phyloP scores from a whole-genome alignment of 768 basidiomycete genomes.

The Trametes meyenii region DNA sequence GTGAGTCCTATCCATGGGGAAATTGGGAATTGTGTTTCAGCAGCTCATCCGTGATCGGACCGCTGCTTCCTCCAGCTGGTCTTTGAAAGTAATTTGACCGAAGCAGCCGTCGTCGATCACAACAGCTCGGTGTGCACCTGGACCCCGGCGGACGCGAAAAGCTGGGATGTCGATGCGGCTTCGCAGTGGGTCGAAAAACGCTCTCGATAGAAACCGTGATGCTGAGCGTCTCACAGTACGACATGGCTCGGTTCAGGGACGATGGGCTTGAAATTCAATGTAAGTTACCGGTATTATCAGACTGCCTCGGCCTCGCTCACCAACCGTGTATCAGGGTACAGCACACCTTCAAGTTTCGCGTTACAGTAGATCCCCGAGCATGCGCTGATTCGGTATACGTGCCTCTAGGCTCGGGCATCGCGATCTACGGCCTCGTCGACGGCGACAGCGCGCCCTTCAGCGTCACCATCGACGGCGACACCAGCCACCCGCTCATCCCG shows the following conservation, averaged over 20 bases:
- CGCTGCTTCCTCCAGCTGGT: conserved; percentile 2
- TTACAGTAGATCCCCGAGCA: too few species aligned
- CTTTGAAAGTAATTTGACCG: neutral
- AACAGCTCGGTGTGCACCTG: conserved; percentile 2
- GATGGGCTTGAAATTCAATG: conserved; percentile 17
- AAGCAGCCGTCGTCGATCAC: neutral
- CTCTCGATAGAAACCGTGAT: neutral
- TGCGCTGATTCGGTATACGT: neutral
- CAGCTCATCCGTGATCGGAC: neutral
- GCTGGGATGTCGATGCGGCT: conserved; percentile 2
- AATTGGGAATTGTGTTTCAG: neutral
- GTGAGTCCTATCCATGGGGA: conserved; percentile 15
- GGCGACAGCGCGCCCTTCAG: conserved; percentile 11
- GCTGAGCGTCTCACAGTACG: neutral
- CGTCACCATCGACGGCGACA: conserved; percentile 17
- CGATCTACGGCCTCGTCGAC: conserved; percentile 16
- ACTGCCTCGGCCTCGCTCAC: neutral
- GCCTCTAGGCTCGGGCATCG: conserved; percentile 9
- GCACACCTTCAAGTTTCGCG: neutral
- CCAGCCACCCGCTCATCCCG: neutral
- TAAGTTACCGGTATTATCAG: neutral
- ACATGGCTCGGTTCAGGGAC: conserved; percentile 1
- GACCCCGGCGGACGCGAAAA: neutral
- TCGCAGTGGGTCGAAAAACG: conserved; percentile 8
- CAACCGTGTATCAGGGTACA: neutral